Evolutionary conservation across 176 grass and related monocot genomes (phyloP), one percentile per base, ranked within the genome.

Genomic region (Echinochloa phyllopogon): DNA sequence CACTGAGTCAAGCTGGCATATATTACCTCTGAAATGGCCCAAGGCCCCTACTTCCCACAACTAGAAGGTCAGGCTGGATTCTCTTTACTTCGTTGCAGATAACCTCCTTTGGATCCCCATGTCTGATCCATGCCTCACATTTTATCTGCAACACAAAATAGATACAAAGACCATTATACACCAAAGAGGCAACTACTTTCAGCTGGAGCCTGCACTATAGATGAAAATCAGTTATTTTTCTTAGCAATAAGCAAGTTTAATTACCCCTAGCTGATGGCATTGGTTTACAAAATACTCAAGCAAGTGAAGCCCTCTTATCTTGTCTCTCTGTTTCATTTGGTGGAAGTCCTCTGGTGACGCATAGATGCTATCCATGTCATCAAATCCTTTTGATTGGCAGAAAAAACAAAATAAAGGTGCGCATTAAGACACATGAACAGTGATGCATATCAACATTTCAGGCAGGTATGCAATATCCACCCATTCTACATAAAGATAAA

Each of bases 1-100:
- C 5, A 39, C 24, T 6, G 8, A 29, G 13, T 63, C 45, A 72
- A 47, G 68, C 62, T 55, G 9, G 65, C 45, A 78, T 74, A 65
- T 73, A 64, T 74, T 95, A 99, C 96, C 96, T 99, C 81, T 99
- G 96, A 75, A 99, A 90, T 65, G 96, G 96, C 66, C 96, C 93
- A 41, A 96, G 89, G 62, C 96, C 96, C 89, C 91, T 89, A 72
- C 87, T 90, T 82, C 96, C 93, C 33, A 99, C 83, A 55, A 99
- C 91, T 81, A 99, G 91, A 71, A 94, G 83, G 85, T 96, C 96
- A 84, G 96, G 93, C 23, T 92, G 83, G 66, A 92, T 75, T 84
- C 89, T 82, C 83, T 98, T 96, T 74, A 92, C 91, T 68, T 99
- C 96, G 4, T 82, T 86, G 80, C 93, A 96, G 58, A 99, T 92